phyloP scores from a whole-genome alignment of 1,284 basidiomycete species.

The Phlebopus sp. region DNA sequence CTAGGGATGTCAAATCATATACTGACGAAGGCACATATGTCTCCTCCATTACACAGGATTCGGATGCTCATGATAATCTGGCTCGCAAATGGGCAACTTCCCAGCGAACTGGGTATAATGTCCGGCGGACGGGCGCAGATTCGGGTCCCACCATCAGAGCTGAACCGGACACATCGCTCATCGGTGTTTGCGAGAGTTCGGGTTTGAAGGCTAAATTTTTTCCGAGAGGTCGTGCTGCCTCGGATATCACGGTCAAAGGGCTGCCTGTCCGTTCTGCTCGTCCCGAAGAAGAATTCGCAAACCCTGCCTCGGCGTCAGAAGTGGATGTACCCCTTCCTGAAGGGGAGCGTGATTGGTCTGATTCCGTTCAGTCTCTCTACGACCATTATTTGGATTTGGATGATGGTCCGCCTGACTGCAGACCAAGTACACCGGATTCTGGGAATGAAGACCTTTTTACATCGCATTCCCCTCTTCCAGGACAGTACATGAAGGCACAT shows the following conservation, averaged over 20 bases:
- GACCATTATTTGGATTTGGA: constrained; percentile 20
- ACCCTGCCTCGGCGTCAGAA: neutral
- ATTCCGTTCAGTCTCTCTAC: constrained; percentile 25
- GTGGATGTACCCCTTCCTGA: neutral
- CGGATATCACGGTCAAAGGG: constrained; percentile 31
- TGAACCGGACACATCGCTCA: neutral
- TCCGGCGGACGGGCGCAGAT: neutral
- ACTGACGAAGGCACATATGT: neutral
- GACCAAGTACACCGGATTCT: neutral
- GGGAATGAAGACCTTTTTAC: neutral
- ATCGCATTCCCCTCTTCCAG: neutral
- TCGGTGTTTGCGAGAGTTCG: constrained; percentile 2
- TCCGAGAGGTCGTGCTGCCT: constrained; percentile 26
- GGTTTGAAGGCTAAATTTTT: constrained; percentile 4
- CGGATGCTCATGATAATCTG: neutral
- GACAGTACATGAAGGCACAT: neutral
- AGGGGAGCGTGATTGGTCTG: constrained; percentile 5
- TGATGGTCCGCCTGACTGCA: constrained; percentile 1
- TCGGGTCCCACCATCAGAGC: constrained; percentile 19
- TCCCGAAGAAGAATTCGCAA: constrained; percentile 2
- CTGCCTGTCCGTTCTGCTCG: constrained; percentile 5
- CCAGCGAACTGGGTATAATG: constrained; percentile 3
- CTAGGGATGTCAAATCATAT: constrained; percentile 3
- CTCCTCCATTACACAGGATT: neutral
- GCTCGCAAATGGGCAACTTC: too few relatives aligned